Conservation (phyloP, 2,329 filamentous ascomycete genomes). For the Diplodia mutila region DNA sequence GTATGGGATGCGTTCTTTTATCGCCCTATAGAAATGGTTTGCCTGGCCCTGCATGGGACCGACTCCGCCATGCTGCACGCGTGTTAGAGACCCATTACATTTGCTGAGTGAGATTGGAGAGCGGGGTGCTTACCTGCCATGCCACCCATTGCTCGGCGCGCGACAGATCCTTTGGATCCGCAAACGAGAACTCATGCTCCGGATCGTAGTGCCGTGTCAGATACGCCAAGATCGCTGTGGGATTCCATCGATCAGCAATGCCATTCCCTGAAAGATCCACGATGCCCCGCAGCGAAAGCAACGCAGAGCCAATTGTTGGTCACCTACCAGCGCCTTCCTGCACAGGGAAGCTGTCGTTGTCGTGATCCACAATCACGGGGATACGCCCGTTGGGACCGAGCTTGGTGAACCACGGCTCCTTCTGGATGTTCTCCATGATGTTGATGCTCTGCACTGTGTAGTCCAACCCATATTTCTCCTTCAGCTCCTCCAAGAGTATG, state of each 20-base stretch:
- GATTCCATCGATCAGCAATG: not conserved
- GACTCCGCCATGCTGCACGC: slow-evolving; percentile 13
- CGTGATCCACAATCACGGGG: slow-evolving; percentile 68
- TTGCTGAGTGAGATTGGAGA: not conserved
- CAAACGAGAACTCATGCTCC: slow-evolving; percentile 52
- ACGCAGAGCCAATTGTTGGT: not conserved
- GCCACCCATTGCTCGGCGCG: slow-evolving; percentile 65
- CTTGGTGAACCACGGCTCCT: slow-evolving; percentile 68
- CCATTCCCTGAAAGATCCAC: not conserved
- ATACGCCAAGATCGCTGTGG: slow-evolving; percentile 45
- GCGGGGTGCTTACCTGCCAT: slow-evolving; percentile 52
- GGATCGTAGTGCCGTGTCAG: slow-evolving; percentile 52
- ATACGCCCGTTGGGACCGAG: slow-evolving; percentile 68
- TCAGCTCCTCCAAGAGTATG: slow-evolving; percentile 68
- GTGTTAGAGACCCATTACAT: not conserved
- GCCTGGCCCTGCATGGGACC: slow-evolving; percentile 48
- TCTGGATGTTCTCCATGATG: slow-evolving; percentile 65
- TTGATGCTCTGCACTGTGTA: slow-evolving; percentile 65
- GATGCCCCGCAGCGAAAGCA: not conserved
- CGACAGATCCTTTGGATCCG: slow-evolving; percentile 51
- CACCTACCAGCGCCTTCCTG: slow-evolving; percentile 45
- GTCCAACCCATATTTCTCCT: slow-evolving; percentile 64
- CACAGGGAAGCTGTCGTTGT: slow-evolving; percentile 60
- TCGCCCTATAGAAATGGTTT: slow-evolving; percentile 47
- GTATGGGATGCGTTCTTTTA: slow-evolving; percentile 50